These are phyloP conservation scores for Fusarium devonianum DNA, from an alignment of 2,329 filamentous ascomycete species.

Conservation along the genomic window DNA sequence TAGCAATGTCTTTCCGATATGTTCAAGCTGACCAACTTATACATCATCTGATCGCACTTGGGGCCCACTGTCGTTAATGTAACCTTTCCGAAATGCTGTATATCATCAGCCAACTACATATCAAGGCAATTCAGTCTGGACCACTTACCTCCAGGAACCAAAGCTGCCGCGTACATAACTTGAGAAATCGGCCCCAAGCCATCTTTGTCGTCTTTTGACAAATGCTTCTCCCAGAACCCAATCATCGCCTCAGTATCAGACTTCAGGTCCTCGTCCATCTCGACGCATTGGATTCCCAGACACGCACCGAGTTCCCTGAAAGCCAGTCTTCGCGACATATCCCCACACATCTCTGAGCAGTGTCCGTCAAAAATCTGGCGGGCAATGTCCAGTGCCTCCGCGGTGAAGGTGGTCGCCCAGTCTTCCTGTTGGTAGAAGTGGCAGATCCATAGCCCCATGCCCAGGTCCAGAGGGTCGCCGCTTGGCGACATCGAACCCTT, in stretches of 20 bases:
- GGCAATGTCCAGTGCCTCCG: slow-evolving; percentile 41
- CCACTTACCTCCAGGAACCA: slow-evolving; percentile 62
- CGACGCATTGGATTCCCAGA: slow-evolving; percentile 54
- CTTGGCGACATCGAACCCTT: slow-evolving; percentile 55
- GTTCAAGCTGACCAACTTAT: too few relatives aligned
- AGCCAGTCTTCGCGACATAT: slow-evolving; percentile 49
- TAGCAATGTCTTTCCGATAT: too few relatives aligned
- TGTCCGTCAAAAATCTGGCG: slow-evolving; percentile 30
- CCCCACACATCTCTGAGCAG: slow-evolving; percentile 34
- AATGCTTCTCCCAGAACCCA: slow-evolving; percentile 46
- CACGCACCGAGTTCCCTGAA: slow-evolving; percentile 64
- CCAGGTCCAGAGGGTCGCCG: slow-evolving; percentile 61
- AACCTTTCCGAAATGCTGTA: slow-evolving; percentile 13
- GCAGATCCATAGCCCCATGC: slow-evolving; percentile 65
- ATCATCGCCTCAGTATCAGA: slow-evolving; percentile 41
- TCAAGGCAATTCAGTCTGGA: fast-evolving
- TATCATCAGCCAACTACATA: neutral
- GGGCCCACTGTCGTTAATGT: slow-evolving; percentile 10
- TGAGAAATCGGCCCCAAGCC: slow-evolving; percentile 61
- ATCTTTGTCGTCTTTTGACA: slow-evolving; percentile 44
- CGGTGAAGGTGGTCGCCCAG: slow-evolving; percentile 54
- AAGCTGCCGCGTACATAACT: slow-evolving; percentile 64
- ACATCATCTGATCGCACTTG: neutral
- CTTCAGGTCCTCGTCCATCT: slow-evolving; percentile 44
- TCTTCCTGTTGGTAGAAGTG: slow-evolving; percentile 58